A percentile compares a stretch with the other conserved stretches of the same genome.
Evolutionary conservation across 2,329 filamentous ascomycete genomes (phyloP).

Genomic region (Fusarium sp.): DNA sequence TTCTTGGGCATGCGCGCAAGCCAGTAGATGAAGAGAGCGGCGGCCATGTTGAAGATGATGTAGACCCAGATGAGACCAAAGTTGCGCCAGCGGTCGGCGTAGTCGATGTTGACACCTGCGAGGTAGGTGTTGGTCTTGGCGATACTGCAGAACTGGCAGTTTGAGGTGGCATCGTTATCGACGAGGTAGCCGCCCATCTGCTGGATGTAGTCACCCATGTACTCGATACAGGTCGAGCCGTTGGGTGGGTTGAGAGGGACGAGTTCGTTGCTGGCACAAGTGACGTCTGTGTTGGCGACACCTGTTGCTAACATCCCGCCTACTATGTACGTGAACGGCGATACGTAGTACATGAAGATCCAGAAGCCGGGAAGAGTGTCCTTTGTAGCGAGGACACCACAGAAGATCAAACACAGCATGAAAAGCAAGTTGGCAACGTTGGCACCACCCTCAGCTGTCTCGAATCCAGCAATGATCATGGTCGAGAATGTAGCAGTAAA

Average conservation of each 20-base stretch:
- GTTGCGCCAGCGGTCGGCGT: conserved; percentile 74
- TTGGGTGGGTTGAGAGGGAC: conserved; percentile 70
- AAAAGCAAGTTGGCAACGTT: conserved; percentile 76
- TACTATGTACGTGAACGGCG: conserved; percentile 85
- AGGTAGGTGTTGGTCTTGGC: conserved; percentile 65
- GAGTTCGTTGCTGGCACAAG: conserved; percentile 77
- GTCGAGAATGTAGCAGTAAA: conserved; percentile 86
- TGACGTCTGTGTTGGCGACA: conserved; percentile 73
- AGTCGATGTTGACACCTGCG: conserved; percentile 61
- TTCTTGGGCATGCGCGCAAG: conserved; percentile 61
- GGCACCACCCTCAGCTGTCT: conserved; percentile 72
- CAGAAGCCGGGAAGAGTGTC: conserved; percentile 68
- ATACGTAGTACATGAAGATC: conserved; percentile 70
- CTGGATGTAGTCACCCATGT: conserved; percentile 64
- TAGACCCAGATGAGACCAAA: conserved; percentile 72
- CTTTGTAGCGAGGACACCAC: conserved; percentile 44
- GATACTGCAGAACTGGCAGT: conserved; percentile 69
- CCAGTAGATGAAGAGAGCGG: conserved; percentile 68
- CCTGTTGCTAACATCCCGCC: conserved; percentile 77
- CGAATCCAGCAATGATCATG: conserved; percentile 76
- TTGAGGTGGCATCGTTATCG: conserved; percentile 58
- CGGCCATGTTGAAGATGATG: conserved; percentile 67
- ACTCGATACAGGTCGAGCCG: conserved; percentile 69
- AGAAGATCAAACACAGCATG: conserved; percentile 64
- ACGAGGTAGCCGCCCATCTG: conserved; percentile 64